phyloP scores from a whole-genome alignment of 768 basidiomycete species.

The Phlebiopsis flavidoalba region DNA sequence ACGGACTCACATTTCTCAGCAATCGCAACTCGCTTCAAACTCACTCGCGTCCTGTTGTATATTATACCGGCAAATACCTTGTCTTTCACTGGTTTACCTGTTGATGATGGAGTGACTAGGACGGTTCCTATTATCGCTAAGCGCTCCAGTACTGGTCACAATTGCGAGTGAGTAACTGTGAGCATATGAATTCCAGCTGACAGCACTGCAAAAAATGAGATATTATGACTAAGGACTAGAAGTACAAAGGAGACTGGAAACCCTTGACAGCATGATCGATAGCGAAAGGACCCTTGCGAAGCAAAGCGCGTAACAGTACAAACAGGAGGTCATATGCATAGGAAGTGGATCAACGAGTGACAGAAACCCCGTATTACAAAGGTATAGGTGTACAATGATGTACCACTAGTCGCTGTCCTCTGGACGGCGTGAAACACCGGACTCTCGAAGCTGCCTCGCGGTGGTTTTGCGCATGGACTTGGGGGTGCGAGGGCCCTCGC shows the following conservation, averaged over 20 bases:
- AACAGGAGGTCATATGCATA: no score
- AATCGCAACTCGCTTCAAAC: neutral
- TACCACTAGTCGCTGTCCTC: slow-evolving; percentile 5
- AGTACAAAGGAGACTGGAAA: neutral
- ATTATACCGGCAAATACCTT: neutral
- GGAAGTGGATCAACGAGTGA: no score
- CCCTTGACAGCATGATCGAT: neutral
- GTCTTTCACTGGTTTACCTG: neutral
- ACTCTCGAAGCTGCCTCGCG: slow-evolving; percentile 13
- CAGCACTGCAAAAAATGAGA: neutral
- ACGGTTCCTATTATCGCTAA: neutral
- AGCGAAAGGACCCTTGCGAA: neutral
- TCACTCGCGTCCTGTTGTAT: slow-evolving; percentile 3
- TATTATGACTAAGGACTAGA: neutral
- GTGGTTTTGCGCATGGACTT: slow-evolving; percentile 3
- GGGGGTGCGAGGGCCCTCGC: neutral
- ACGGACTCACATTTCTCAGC: neutral
- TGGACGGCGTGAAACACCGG: slow-evolving; percentile 13
- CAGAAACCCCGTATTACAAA: neutral
- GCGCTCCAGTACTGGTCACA: neutral
- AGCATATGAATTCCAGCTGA: no score
- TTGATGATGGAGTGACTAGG: neutral
- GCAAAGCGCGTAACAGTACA: neutral
- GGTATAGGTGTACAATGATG: neutral
- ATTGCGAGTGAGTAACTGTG: neutral